Evolutionary conservation across 768 basidiomycete genomes (phyloP).

Genomic region (Thelephora aurantiotincta): DNA sequence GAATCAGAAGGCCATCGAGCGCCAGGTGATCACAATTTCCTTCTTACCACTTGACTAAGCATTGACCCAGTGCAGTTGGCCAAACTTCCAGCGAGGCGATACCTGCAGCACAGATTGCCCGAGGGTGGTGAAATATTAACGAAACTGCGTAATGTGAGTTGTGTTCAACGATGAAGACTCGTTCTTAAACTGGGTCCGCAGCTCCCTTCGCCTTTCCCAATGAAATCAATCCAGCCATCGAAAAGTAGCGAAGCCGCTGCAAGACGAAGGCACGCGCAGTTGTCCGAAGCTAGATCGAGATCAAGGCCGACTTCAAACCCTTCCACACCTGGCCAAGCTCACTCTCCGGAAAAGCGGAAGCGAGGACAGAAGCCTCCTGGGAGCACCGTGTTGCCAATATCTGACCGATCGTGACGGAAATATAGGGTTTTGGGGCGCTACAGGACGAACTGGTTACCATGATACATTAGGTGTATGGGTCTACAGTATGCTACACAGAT

Average conservation of each 20-base stretch:
- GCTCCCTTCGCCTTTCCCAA: slow-evolving; percentile 30
- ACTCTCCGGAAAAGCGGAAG: no score
- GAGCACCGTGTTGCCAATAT: no score
- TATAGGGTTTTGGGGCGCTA: no score
- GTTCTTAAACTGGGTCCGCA: slow-evolving; percentile 19
- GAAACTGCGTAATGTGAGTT: slow-evolving; percentile 44
- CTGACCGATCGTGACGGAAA: no score
- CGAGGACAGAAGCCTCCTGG: no score
- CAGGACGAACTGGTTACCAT: no score
- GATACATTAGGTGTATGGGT: no score
- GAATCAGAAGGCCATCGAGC: slow-evolving; percentile 29
- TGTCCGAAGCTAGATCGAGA: no score
- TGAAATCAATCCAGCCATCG: slow-evolving; percentile 45
- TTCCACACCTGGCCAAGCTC: no score
- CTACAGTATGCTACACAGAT: slow-evolving; percentile 19
- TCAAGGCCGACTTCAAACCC: no score
- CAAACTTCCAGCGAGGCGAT: slow-evolving; percentile 32
- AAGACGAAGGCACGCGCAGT: slow-evolving; percentile 17
- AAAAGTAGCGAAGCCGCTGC: slow-evolving; percentile 19
- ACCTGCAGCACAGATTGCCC: slow-evolving; percentile 41
- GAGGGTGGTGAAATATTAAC: slow-evolving; percentile 35
- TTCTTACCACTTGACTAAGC: neutral
- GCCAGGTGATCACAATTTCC: slow-evolving; percentile 25
- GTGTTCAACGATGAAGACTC: neutral
- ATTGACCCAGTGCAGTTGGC: slow-evolving; percentile 8